Base-by-base conservation (phyloP, 108 stramenopile genomes). In the Nitzschia sp. region DNA sequence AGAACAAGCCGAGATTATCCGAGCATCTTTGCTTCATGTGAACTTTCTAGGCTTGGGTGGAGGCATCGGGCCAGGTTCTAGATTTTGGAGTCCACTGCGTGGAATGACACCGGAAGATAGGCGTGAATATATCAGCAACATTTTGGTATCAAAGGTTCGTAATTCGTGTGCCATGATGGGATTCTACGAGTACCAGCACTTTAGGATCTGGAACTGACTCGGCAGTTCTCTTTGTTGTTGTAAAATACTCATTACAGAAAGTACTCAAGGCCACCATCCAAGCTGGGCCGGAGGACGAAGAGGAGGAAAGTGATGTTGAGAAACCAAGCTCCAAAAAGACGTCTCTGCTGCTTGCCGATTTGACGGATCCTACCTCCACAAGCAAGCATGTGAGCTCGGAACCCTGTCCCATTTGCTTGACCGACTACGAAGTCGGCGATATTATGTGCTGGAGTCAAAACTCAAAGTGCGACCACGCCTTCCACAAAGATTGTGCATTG, bases 401-500 rank as follows among this genome's bases (percentile, higher is more conserved):
- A 10, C 61, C 61, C 6, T 62, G 61, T 21, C 8, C 43, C 10
- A 62, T 62, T 24, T 62, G 61, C 24, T 62, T 62, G 61, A 62
- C 37, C 41, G 61, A 62, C 12, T 62, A 62, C 43, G 43, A 19
- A 11, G 61, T 43, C 14, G 61, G 61, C 12, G 61, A 62, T 20
- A 24, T 44, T 24, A 40, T 62, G 43, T 62, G 61, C 21, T 62
- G 61, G 61, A 62, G 61, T 24, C 61, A 62, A 38, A 65, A 65
- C 34, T 48, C 62, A 3, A 22, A 48, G 6, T 65, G 64, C 17
- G 11, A 51, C 5, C 64, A 65, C 29, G n/a, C 17, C 14, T 52
- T 65, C 25, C 64, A 65, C 34, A 65, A 65, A 52, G 64, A 65
- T 12, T 65, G 64, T 39, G 64, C 64, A 8, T 8, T 65, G 34